These are phyloP conservation scores for Ustilago sp. DNA, from an alignment of 1,284 basidiomycete species.

Conservation along the genomic window DNA sequence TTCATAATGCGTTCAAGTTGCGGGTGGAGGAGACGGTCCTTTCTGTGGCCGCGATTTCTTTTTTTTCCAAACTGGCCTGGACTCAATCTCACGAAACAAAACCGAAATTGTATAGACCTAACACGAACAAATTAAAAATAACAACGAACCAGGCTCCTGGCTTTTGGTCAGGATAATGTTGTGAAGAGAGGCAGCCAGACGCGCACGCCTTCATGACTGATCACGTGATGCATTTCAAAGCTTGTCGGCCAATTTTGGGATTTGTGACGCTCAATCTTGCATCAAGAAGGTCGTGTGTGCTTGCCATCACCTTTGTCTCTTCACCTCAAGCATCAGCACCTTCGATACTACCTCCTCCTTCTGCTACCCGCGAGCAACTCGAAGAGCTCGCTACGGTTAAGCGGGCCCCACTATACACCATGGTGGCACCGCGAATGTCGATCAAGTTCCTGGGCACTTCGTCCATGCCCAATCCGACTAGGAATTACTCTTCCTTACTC, in stretches of 20 bases:
- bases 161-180: too few relatives aligned
- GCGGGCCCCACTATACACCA: conserved; percentile 3
- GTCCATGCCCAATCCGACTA: conserved; percentile 59
- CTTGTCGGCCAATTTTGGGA: conserved; percentile 12
- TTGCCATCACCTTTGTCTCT: conserved; percentile 11
- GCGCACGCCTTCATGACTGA: too few relatives aligned
- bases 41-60: conserved; percentile 12
- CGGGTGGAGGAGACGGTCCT: conserved; percentile 2
- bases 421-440: conserved; percentile 54
- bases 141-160: too few relatives aligned
- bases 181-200: too few relatives aligned
- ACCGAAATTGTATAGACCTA: too few relatives aligned
- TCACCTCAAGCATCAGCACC: background rate
- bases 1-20: background rate
- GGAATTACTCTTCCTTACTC: conserved; percentile 67
- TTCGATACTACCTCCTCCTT: background rate
- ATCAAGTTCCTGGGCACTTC: conserved; percentile 66
- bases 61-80: too few relatives aligned
- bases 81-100: too few relatives aligned
- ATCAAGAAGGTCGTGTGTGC: conserved; percentile 1
- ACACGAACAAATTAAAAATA: too few relatives aligned
- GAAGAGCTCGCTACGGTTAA: background rate
- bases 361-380: background rate
- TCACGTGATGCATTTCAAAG: background rate
- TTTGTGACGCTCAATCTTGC: background rate